Base-by-base conservation (phyloP, 108 stramenopile species). In the Nitzschia sp. region DNA sequence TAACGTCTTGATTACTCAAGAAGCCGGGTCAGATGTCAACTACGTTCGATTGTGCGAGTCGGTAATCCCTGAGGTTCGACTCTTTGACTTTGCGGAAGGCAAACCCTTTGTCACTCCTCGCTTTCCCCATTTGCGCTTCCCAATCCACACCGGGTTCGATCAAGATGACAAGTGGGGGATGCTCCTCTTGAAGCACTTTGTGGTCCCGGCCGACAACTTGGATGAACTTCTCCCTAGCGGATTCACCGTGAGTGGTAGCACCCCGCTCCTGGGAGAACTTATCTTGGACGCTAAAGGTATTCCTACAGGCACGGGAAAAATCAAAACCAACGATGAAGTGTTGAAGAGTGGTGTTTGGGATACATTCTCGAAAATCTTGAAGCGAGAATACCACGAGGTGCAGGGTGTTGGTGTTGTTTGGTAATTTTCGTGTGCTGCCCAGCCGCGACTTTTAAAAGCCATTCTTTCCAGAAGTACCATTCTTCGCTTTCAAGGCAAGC, bases 111-210 rank as follows among this genome's bases (percentile, higher is more conserved):
- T 91, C 63, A 80, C 85, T 47, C 89, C 91, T 36, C 84, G 86
- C n/a, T 95, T 88, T 63, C 94, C 94, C 46, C 83, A 91, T 64
- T 80, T 95, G 54, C 72, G 91, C 27, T 80, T 89, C 54, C 88
- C 89, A 1, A 70, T 95, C 44, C 91, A 95, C 72, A 92, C 94
- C 48, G 94, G 94, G 60, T 95, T 86, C 73, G 88, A 89, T 66
- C 81, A 87, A 68, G 77, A 72, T n/a, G 88, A 90, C 61, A 89
- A 89, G 63, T 78, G 76, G 69, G 88, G 90, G n/a, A 84, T 89
- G 85, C 60, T 78, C 21, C 71, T 81, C 28, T 79, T 85, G 60
- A 84, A 82, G 55, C 86, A 94, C 59, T 76, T 94, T 71, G 50
- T 94, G 46, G 66, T 86, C 17, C 93, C 90, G 0, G 64, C 81